Evolutionary conservation across 768 basidiomycete species (phyloP).

Genomic region (Nevesoporus exiguus): DNA sequence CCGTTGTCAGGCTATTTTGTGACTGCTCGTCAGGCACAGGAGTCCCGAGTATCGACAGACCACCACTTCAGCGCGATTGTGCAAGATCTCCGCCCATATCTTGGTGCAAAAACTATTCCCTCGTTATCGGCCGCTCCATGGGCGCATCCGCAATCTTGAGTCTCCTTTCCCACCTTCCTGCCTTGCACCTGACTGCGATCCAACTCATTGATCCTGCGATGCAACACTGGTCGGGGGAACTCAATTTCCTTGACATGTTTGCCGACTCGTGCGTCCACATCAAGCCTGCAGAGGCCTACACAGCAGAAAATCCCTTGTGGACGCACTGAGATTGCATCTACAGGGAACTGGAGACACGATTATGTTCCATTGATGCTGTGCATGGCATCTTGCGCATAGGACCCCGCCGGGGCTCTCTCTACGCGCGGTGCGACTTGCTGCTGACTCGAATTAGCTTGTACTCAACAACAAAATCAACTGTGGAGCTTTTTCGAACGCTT

Average conservation of each 20-base stretch:
- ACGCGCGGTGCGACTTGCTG: neutral
- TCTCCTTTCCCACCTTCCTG: constrained; percentile 5
- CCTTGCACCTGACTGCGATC: constrained; percentile 9
- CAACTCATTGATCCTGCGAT: constrained; percentile 24
- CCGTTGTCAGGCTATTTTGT: constrained; percentile 17
- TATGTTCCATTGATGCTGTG: constrained; percentile 8
- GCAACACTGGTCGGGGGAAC: neutral
- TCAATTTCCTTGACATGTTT: neutral
- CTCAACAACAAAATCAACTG: constrained; percentile 9
- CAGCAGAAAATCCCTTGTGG: constrained; percentile 16
- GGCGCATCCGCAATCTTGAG: constrained; percentile 3
- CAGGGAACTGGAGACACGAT: constrained; percentile 10
- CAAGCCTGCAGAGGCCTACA: neutral
- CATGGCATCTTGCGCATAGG: neutral
- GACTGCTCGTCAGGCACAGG: constrained; percentile 18
- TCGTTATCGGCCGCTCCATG: constrained; percentile 24
- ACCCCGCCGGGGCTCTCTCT: neutral
- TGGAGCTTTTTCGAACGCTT: constrained; percentile 19
- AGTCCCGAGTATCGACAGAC: constrained; percentile 5
- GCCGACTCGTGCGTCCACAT: neutral
- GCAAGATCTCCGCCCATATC: constrained; percentile 16
- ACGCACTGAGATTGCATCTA: neutral
- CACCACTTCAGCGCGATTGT: constrained; percentile 10
- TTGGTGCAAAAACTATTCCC: constrained; percentile 7
- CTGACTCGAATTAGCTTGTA: neutral